Conservation (phyloP, 345 rosid species). For the Salix viminalis region DNA sequence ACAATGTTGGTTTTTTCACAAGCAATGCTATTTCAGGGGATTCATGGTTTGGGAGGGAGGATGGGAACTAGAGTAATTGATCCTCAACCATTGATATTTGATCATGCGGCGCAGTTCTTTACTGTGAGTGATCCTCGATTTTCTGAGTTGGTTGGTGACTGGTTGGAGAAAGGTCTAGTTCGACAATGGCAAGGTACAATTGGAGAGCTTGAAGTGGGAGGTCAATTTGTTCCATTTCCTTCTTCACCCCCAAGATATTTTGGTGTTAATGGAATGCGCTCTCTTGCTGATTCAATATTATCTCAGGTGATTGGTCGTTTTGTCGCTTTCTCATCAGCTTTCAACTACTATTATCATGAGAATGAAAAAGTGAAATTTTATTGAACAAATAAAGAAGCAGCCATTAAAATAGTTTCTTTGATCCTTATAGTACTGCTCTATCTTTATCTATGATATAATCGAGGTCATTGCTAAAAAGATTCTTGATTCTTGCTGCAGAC, state of each 20-base stretch:
- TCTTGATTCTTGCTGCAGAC: constrained; percentile 47
- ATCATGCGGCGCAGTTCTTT: constrained; percentile 93
- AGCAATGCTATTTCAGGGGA: constrained; percentile 40
- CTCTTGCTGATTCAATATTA: constrained; percentile 72
- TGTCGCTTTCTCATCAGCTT: neutral
- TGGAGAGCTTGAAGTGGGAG: constrained; percentile 78
- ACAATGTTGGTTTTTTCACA: constrained; percentile 9
- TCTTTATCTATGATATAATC: neutral
- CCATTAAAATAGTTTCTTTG: neutral
- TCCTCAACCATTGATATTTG: constrained; percentile 59
- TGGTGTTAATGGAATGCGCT: constrained; percentile 77
- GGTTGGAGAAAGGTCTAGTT: constrained; percentile 74
- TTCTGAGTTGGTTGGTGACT: constrained; percentile 54
- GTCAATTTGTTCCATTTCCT: constrained; percentile 59
- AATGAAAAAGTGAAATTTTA: too few relatives aligned
- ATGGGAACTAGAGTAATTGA: constrained; percentile 78
- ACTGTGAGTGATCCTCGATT: constrained; percentile 64
- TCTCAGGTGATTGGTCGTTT: constrained; percentile 40
- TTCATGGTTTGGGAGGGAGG: constrained; percentile 95
- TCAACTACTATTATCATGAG: too few relatives aligned
- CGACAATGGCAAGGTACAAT: constrained; percentile 60
- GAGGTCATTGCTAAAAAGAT: constrained; percentile 2
- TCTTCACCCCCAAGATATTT: constrained; percentile 58
- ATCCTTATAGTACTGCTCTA: neutral
- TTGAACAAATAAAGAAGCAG: too few relatives aligned